Conservation (phyloP, 495 filamentous ascomycete genomes). For the Chlorociboria aeruginascens region DNA sequence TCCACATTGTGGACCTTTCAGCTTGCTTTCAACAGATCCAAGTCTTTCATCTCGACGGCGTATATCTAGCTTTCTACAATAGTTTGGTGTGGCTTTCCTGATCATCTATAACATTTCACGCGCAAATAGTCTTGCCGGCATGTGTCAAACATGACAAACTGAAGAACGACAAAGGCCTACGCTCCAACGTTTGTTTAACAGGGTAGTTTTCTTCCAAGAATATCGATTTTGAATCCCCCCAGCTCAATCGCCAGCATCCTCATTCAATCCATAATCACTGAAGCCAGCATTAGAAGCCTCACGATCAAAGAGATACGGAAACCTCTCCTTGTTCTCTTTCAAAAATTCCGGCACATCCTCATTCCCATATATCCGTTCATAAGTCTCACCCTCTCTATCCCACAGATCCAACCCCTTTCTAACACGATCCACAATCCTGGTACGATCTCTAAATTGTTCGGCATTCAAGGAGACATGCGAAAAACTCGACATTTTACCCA, state of each 20-base stretch:
- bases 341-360: conserved; percentile 25
- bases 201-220: no score
- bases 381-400: conserved; percentile 25
- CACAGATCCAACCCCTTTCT: conserved; percentile 28
- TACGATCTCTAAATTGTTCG: conserved; percentile 22
- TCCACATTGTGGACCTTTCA: no score
- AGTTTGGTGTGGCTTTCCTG: no score
- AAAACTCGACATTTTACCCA: conserved; percentile 31
- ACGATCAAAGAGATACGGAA: conserved; percentile 25
- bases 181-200: no score
- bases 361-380: conserved; percentile 23
- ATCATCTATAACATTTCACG: no score
- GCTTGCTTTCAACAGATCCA: no score
- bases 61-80: no score
- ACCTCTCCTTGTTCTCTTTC: conserved; percentile 20
- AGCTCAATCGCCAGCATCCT: neutral
- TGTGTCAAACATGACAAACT: no score
- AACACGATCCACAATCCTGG: conserved; percentile 27
- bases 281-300: conserved; percentile 26
- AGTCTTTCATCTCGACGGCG: no score
- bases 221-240: no score
- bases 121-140: no score
- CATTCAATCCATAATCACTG: conserved; percentile 13
- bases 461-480: conserved; percentile 26
- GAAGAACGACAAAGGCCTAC: no score